Evolutionary conservation across 2,329 filamentous ascomycete species (phyloP).

Genomic region (Arachnomyces sp.): DNA sequence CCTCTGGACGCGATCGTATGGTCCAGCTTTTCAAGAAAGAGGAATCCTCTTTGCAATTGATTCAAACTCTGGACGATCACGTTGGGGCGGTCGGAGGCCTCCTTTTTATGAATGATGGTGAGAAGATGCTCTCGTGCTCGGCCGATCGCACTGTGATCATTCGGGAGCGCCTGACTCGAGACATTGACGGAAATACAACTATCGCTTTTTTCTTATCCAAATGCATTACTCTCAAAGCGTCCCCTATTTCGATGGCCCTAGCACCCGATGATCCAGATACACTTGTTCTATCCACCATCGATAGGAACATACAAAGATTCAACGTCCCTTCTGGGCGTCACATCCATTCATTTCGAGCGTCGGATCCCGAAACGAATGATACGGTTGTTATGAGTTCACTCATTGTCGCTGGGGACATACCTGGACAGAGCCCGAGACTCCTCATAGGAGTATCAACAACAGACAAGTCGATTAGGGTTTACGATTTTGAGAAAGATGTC

Average conservation of each 20-base stretch:
- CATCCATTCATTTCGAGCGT: conserved; percentile 68
- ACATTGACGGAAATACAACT: conserved; percentile 44
- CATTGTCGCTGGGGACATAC: conserved; percentile 46
- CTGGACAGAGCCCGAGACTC: conserved; percentile 53
- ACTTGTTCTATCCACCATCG: conserved; percentile 53
- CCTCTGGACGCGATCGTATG: conserved; percentile 81
- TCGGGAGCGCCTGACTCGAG: conserved; percentile 65
- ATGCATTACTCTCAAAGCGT: conserved; percentile 74
- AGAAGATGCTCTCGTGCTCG: conserved; percentile 73
- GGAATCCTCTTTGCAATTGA: conserved; percentile 57
- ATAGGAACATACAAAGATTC: conserved; percentile 52
- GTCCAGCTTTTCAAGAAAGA: conserved; percentile 72
- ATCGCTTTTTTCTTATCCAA: conserved; percentile 69
- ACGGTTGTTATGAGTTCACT: conserved; percentile 76
- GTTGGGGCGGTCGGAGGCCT: conserved; percentile 74
- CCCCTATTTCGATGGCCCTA: conserved; percentile 75
- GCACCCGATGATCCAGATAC: conserved; percentile 51
- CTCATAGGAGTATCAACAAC: conserved; percentile 86
- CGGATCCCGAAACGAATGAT: conserved; percentile 71
- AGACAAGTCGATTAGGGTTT: conserved; percentile 89
- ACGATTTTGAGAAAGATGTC: conserved; percentile 66
- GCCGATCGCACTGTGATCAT: conserved; percentile 80
- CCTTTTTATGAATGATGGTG: conserved; percentile 63
- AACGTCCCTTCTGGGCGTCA: conserved; percentile 60
- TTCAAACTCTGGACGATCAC: conserved; percentile 90